Evolutionary conservation across 495 filamentous ascomycete species (phyloP).

Genomic region (Neurospora hispaniola): DNA sequence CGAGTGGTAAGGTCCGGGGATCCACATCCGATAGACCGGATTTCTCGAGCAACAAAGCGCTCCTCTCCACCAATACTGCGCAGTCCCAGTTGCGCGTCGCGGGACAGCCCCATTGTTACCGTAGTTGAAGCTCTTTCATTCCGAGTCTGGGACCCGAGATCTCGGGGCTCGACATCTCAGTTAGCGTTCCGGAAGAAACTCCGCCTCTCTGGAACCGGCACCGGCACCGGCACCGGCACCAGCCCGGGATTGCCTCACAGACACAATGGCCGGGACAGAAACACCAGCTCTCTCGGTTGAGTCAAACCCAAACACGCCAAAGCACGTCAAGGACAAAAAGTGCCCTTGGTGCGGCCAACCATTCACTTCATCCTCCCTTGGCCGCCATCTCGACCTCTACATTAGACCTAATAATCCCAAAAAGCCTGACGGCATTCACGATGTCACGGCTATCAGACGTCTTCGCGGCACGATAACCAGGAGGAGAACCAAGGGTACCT

Average conservation of each 20-base stretch:
- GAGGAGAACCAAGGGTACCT: slow-evolving; percentile 57
- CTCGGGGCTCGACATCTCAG: background rate
- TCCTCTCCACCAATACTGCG: background rate
- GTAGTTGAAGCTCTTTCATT: background rate
- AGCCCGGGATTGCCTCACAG: background rate
- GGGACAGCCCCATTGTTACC: background rate
- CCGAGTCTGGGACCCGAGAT: background rate
- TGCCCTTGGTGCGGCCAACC: slow-evolving; percentile 78
- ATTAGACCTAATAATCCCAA: slow-evolving; percentile 81
- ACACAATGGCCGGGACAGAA: slow-evolving; percentile 14
- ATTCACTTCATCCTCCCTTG: slow-evolving; percentile 88
- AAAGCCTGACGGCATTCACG: slow-evolving; percentile 70
- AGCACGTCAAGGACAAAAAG: slow-evolving; percentile 59
- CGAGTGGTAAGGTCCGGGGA: background rate
- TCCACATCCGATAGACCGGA: background rate
- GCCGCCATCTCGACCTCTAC: slow-evolving; percentile 83
- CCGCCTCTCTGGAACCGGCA: background rate
- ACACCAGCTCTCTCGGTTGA: background rate
- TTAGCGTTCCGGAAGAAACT: background rate
- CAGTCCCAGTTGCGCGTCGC: background rate
- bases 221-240: background rate
- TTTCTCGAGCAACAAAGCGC: background rate
- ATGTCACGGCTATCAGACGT: slow-evolving; percentile 77
- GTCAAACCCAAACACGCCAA: slow-evolving; percentile 10
- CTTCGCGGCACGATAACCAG: slow-evolving; percentile 75